These are phyloP conservation scores for Manihot esculenta DNA, from an alignment of 441 rosid species.

Conservation along the genomic window DNA sequence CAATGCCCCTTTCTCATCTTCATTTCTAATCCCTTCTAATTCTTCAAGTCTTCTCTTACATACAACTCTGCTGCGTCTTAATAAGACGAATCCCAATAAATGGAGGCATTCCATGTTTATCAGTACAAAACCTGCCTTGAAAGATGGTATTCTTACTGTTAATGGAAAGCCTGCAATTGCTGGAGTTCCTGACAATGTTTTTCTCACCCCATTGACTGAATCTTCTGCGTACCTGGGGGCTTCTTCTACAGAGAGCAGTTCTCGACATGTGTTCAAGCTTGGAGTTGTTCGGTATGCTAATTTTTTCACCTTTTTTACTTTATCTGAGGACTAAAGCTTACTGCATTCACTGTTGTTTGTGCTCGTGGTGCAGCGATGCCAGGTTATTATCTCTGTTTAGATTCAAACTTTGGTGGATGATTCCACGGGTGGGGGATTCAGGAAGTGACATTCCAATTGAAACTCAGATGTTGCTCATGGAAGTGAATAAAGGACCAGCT, in stretches of 20 bases:
- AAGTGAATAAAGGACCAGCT: slow-evolving; percentile 44
- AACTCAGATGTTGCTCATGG: slow-evolving; percentile 64
- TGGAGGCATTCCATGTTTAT: slow-evolving; percentile 47
- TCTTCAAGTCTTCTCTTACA: slow-evolving; percentile 13
- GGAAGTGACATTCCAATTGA: slow-evolving; percentile 62
- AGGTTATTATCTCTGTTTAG: slow-evolving; percentile 74
- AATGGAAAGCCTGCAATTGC: slow-evolving; percentile 34
- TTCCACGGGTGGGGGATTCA: slow-evolving; percentile 70
- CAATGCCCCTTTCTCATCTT: slow-evolving; percentile 16
- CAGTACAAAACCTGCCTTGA: slow-evolving; percentile 32
- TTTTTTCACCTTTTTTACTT: no score
- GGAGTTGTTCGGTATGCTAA: slow-evolving; percentile 41
- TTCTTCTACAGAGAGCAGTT: slow-evolving; percentile 30
- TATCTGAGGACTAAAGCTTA: no score
- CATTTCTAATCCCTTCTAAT: slow-evolving; percentile 9
- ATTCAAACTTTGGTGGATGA: slow-evolving; percentile 87
- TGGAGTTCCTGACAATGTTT: slow-evolving; percentile 40
- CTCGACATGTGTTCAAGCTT: slow-evolving; percentile 64
- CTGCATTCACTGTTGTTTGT: neutral
- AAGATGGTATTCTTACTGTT: slow-evolving; percentile 39
- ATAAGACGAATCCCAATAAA: slow-evolving; percentile 13
- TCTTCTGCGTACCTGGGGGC: slow-evolving; percentile 60
- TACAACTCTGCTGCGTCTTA: slow-evolving; percentile 11
- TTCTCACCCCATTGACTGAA: slow-evolving; percentile 37
- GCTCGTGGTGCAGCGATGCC: slow-evolving; percentile 35